These are phyloP conservation scores for Cryptococcus sp. DNA, from an alignment of 1,284 basidiomycete genomes.

Conservation along the genomic window DNA sequence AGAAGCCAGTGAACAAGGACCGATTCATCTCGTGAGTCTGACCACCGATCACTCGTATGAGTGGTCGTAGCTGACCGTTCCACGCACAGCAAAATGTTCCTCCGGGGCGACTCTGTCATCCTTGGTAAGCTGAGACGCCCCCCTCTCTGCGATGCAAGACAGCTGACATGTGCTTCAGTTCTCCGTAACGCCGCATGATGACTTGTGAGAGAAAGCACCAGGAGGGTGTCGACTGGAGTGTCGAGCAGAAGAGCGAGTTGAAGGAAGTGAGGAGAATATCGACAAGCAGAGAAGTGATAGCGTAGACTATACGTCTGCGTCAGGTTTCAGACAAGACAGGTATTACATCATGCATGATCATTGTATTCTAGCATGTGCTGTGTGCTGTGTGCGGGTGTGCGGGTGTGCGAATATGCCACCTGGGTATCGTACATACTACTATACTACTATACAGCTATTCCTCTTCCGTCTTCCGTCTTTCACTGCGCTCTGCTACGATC, in stretches of 20 bases:
- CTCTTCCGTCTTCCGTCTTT: neutral
- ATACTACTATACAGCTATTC: neutral
- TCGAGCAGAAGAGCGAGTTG: neutral
- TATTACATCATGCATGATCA: constrained; percentile 18
- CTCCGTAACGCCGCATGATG: constrained; percentile 77
- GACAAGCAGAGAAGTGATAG: neutral
- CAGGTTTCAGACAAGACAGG: neutral
- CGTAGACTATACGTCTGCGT: neutral
- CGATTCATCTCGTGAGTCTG: constrained; percentile 97
- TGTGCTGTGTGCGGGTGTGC: neutral
- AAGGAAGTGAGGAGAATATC: neutral
- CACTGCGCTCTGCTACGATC: neutral
- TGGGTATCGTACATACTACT: neutral
- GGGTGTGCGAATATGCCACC: neutral
- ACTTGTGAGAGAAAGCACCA: neutral
- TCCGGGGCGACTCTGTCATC: constrained; percentile 90
- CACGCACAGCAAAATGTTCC: constrained; percentile 49
- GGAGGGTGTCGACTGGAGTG: constrained; percentile 10
- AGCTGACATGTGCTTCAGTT: constrained; percentile 57
- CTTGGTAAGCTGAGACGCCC: constrained; percentile 62
- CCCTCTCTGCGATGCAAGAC: neutral
- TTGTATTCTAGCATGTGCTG: constrained; percentile 12
- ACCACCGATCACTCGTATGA: no score
- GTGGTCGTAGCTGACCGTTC: neutral
- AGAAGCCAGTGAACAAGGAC: constrained; percentile 98